Evolutionary conservation across 306 rosid genomes (phyloP).

Genomic region (Crotalaria pallida): DNA sequence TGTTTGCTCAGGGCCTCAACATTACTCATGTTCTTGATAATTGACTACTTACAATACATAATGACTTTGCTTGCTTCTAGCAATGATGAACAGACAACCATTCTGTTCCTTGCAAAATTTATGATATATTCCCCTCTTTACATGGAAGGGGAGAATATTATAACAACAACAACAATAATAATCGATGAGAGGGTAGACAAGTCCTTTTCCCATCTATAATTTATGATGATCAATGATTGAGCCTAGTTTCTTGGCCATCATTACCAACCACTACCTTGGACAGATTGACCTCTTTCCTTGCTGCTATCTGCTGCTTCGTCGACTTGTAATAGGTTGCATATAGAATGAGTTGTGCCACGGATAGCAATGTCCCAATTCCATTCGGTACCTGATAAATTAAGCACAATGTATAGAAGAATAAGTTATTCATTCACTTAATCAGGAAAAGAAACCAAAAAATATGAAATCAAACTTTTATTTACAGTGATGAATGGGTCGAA

Average conservation of each 20-base stretch:
- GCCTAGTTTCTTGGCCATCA: not conserved
- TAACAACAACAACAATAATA: too few relatives aligned
- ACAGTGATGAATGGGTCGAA: conserved; percentile 73
- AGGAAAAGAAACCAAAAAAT: not conserved
- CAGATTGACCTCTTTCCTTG: too few relatives aligned
- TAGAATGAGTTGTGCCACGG: conserved; percentile 56
- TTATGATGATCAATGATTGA: not conserved
- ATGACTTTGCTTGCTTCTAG: not conserved
- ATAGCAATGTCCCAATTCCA: conserved; percentile 58
- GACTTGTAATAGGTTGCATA: conserved; percentile 81
- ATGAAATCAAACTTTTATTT: not conserved
- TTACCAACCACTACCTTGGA: conserved; percentile 33
- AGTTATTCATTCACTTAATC: not conserved
- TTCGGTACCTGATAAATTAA: conserved; percentile 66
- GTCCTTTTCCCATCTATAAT: not conserved
- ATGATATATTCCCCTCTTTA: too few relatives aligned
- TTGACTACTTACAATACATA: conserved; percentile 1
- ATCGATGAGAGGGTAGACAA: not conserved
- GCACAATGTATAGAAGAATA: not conserved
- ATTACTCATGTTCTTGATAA: not conserved
- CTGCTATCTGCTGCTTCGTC: conserved; percentile 40
- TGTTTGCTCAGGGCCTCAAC: not conserved
- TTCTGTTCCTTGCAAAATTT: too few relatives aligned
- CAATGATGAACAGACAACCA: too few relatives aligned
- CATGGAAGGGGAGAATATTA: too few relatives aligned